A percentile compares a stretch with the other conserved stretches of the same genome.
phyloP scores from a whole-genome alignment of 2,329 filamentous ascomycete genomes.

The Phoma sp. region DNA sequence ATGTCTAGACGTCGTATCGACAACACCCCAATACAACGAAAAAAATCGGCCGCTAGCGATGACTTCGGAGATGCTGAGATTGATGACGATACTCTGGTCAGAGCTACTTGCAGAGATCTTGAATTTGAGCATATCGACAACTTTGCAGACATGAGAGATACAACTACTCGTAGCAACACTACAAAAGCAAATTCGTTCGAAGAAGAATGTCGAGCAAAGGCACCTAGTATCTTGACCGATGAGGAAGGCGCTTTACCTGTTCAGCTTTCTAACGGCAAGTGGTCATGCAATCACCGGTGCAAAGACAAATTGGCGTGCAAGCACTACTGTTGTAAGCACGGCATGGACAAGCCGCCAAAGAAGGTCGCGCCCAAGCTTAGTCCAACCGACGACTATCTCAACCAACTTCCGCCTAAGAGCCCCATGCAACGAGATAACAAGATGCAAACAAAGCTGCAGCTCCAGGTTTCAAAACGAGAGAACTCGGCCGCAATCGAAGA shows the following conservation, averaged over 20 bases:
- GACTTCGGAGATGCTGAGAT: slow-evolving; percentile 62
- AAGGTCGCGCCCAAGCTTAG: slow-evolving; percentile 40
- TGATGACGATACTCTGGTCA: slow-evolving; percentile 61
- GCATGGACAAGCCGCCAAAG: slow-evolving; percentile 69
- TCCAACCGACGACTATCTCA: slow-evolving; percentile 13
- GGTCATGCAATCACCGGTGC: slow-evolving; percentile 76
- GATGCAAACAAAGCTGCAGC: slow-evolving; percentile 41
- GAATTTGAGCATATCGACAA: slow-evolving; percentile 63
- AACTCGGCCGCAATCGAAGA: slow-evolving; percentile 33
- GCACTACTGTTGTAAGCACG: slow-evolving; percentile 76
- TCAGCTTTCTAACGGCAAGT: slow-evolving; percentile 73
- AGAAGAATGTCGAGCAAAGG: slow-evolving; percentile 9
- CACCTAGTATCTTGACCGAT: slow-evolving; percentile 10
- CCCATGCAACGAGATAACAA: slow-evolving; percentile 16
- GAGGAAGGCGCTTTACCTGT: slow-evolving; percentile 49
- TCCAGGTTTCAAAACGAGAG: slow-evolving; percentile 36
- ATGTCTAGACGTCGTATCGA: slow-evolving; percentile 42
- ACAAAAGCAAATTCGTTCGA: slow-evolving; percentile 27
- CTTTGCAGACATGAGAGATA: slow-evolving; percentile 44
- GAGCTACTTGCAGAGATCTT: slow-evolving; percentile 47
- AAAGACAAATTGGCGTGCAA: slow-evolving; percentile 69
- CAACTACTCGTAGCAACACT: slow-evolving; percentile 29
- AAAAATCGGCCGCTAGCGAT: slow-evolving; percentile 46
- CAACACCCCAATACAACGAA: slow-evolving; percentile 12
- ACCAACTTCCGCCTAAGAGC: slow-evolving; percentile 1